Percentiles rank a stretch among this genome's conserved stretches.
phyloP scores from a whole-genome alignment of 1,284 basidiomycete genomes.

The Fomitopsis betulina region DNA sequence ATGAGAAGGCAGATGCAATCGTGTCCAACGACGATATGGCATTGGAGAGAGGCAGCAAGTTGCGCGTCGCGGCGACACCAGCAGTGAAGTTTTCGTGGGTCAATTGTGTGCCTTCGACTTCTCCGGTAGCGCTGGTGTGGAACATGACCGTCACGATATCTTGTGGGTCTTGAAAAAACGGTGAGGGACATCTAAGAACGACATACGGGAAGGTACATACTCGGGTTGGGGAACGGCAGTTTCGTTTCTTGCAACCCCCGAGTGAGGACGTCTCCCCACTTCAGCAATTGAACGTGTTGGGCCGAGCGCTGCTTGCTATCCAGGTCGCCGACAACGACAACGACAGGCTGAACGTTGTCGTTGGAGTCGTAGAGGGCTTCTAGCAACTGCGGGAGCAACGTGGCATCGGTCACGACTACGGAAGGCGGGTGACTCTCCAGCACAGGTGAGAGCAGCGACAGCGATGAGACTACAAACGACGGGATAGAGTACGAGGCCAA shows the following conservation, averaged over 20 bases:
- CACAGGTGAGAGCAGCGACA: conserved; percentile 52
- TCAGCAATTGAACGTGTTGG: conserved; percentile 49
- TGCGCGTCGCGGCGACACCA: conserved; percentile 67
- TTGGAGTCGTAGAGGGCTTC: conserved; percentile 62
- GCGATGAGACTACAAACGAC: conserved; percentile 62
- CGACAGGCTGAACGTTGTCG: conserved; percentile 44
- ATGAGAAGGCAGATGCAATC: conserved; percentile 63
- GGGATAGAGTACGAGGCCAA: conserved; percentile 66
- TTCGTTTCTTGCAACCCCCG: conserved; percentile 48
- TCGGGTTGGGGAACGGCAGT: conserved; percentile 42
- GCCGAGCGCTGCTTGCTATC: conserved; percentile 35
- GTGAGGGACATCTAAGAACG: background rate
- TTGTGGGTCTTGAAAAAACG: conserved; percentile 41
- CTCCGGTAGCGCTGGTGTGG: conserved; percentile 47
- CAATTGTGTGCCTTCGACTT: conserved; percentile 55
- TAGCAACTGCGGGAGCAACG: conserved; percentile 58
- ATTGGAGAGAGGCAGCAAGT: conserved; percentile 59
- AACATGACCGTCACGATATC: conserved; percentile 68
- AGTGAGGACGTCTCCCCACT: conserved; percentile 62
- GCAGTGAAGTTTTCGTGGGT: conserved; percentile 79
- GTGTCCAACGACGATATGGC: conserved; percentile 65
- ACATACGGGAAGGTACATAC: conserved; percentile 23
- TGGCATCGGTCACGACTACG: conserved; percentile 62
- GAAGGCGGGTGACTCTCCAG: conserved; percentile 62
- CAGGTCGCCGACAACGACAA: conserved; percentile 65